Conservation (phyloP, 441 rosid genomes). For the Manihot esculenta region DNA sequence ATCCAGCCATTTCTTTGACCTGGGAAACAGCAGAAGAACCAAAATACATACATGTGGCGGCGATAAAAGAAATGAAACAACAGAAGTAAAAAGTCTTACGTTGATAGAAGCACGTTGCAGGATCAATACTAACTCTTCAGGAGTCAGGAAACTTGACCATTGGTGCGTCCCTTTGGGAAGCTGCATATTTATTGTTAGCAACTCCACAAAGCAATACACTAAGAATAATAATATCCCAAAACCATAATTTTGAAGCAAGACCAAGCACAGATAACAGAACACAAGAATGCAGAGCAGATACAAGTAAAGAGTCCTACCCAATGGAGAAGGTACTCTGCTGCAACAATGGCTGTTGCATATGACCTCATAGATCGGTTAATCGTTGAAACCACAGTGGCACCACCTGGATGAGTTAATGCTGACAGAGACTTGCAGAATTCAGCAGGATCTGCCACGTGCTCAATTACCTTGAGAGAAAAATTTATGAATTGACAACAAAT, state of each 20-base stretch:
- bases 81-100: slow-evolving; percentile 32
- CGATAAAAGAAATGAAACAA: background rate
- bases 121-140: slow-evolving; percentile 68
- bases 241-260: background rate
- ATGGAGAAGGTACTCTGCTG: too few relatives aligned
- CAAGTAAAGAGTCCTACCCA: too few relatives aligned
- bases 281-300: too few relatives aligned
- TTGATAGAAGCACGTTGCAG: slow-evolving; percentile 57
- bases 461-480: slow-evolving; percentile 62
- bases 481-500: slow-evolving; percentile 21
- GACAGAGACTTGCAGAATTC: slow-evolving; percentile 95
- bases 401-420: too few relatives aligned
- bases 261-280: background rate
- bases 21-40: slow-evolving; percentile 22
- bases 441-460: slow-evolving; percentile 91
- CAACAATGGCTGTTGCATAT: too few relatives aligned
- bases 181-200: slow-evolving; percentile 38
- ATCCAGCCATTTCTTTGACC: slow-evolving; percentile 91
- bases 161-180: slow-evolving; percentile 92
- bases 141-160: slow-evolving; percentile 80
- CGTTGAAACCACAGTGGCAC: too few relatives aligned
- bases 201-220: background rate
- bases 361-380: too few relatives aligned
- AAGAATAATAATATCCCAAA: background rate
- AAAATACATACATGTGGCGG: too few relatives aligned